Base-by-base conservation (phyloP, 306 rosid genomes). In the Oemleria cerasiformis region DNA sequence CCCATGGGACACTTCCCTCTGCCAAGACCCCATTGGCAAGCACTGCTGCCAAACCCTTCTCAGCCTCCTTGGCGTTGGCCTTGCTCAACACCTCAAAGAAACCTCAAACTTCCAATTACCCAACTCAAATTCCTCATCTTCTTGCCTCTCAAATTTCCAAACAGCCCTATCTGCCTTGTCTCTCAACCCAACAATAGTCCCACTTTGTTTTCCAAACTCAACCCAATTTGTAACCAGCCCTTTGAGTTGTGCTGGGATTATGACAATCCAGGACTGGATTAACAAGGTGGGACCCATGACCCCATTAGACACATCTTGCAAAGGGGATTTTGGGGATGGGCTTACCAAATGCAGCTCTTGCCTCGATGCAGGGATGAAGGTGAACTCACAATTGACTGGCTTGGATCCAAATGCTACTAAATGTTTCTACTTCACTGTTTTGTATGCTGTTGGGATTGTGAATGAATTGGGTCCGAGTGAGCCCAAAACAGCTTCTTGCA, bases 1-100 rank as follows among this genome's bases (percentile, higher is more conserved):
- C 59, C 95, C 96, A 4, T 90, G 98, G 98, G 84, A 92, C 89
- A 71, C 88, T 34, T 73, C 98, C 38, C 9, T 72, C 3, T 92
- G 98, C 73, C 73, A 9, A 13, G 62, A 44, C 17, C 82, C 86
- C 2, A 36, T 70, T 34, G 72, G 54, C 30, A 34, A 50, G 1
- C 85, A 79, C 15, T 92, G 98, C 58, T 92, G 98, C 76, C 88
- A 82, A 65, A 34, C 92, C 10, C 91, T 92, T 16, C 81, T 80
- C 15, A 79, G 92, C 74, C 78, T 89, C 75, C 19, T 88, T 5
- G 95, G 89, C 47, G 65, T 92, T 5, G 98, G 95, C 4, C 74
- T 88, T 4, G 83, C 95, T 1, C 84, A 86, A 51, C 86, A 75
- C 64, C 96, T 92, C 82, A 86, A 75, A 62, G 78, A 75, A 16